phyloP scores from a whole-genome alignment of 108 stramenopile species.

The Pseudonitzschia multiseries region DNA sequence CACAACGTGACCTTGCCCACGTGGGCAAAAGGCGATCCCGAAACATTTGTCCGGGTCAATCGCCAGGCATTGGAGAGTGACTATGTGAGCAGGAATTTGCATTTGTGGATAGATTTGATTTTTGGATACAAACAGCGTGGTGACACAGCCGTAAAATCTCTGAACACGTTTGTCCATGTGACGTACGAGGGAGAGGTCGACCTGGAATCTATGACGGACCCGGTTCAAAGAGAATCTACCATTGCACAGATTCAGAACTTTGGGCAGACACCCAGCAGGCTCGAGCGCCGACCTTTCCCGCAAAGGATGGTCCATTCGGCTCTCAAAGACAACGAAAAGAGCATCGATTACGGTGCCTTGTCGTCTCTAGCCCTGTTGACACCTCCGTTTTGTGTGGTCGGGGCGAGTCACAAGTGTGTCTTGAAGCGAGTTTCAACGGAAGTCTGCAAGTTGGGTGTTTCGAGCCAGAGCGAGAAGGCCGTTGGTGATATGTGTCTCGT shows the following conservation, averaged over 20 bases:
- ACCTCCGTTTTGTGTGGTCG: constrained; percentile 94
- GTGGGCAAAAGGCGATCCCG: constrained; percentile 92
- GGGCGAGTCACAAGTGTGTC: constrained; percentile 80
- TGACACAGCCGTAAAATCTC: constrained; percentile 73
- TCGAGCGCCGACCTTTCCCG: constrained; percentile 80
- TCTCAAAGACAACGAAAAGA: constrained; percentile 56
- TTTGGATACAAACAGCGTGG: constrained; percentile 96
- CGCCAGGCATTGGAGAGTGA: constrained; percentile 91
- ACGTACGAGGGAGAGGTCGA: constrained; percentile 98
- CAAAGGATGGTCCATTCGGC: constrained; percentile 46
- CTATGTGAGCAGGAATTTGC: constrained; percentile 88
- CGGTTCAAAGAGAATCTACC: constrained; percentile 86
- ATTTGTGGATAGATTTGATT: constrained; percentile 96
- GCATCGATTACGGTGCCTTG: constrained; percentile 82
- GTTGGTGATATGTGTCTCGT: constrained; percentile 86
- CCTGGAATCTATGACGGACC: constrained; percentile 85
- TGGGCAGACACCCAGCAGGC: constrained; percentile 95
- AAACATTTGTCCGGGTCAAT: constrained; percentile 81
- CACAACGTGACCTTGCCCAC: constrained; percentile 90
- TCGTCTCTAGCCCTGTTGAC: constrained; percentile 81
- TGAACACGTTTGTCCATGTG: constrained; percentile 96
- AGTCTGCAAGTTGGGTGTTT: constrained; percentile 68
- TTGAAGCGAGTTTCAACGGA: constrained; percentile 59
- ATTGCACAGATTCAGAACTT: constrained; percentile 97
- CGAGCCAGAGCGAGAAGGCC: constrained; percentile 63